Conservation (phyloP, 805 yeast species). For the Saturnispora serradocipensis region DNA sequence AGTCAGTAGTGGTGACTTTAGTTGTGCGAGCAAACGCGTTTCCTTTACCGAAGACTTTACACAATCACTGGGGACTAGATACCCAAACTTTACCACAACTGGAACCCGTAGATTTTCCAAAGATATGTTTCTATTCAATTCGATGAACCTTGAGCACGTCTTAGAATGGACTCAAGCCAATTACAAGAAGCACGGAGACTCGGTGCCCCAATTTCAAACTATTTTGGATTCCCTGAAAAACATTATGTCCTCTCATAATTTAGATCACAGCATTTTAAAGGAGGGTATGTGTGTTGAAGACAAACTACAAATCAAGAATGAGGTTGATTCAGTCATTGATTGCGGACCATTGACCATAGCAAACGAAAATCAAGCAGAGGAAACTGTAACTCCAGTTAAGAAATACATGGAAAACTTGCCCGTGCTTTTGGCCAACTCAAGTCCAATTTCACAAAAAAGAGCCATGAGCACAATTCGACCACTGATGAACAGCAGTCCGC, state of each 20-base stretch:
- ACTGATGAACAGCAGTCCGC: constrained; percentile 3
- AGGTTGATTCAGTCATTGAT: not conserved
- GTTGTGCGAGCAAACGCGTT: not conserved
- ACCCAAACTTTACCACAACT: constrained; percentile 1
- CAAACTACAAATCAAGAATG: not conserved
- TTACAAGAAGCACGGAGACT: constrained; percentile 5
- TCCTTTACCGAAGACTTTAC: not conserved
- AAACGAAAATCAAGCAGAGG: not conserved
- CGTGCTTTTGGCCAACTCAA: not conserved
- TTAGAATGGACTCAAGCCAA: constrained; percentile 4
- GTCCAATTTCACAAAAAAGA: not conserved
- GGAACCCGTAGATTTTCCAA: constrained; percentile 2
- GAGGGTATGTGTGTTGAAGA: not conserved
- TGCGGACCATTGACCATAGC: not conserved
- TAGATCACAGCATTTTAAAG: constrained; percentile 1
- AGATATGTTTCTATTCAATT: constrained; percentile 4
- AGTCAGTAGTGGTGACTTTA: not conserved
- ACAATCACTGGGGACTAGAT: constrained; percentile 4
- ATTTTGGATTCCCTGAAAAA: constrained; percentile 15
- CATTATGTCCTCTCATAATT: not conserved
- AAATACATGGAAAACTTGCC: not conserved
- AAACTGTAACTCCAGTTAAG: not conserved
- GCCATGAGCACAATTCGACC: not conserved
- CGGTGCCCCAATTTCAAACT: constrained; percentile 15
- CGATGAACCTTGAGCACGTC: constrained; percentile 1